Conservation (phyloP, 106 monocot species). For the Acorus calamus region DNA sequence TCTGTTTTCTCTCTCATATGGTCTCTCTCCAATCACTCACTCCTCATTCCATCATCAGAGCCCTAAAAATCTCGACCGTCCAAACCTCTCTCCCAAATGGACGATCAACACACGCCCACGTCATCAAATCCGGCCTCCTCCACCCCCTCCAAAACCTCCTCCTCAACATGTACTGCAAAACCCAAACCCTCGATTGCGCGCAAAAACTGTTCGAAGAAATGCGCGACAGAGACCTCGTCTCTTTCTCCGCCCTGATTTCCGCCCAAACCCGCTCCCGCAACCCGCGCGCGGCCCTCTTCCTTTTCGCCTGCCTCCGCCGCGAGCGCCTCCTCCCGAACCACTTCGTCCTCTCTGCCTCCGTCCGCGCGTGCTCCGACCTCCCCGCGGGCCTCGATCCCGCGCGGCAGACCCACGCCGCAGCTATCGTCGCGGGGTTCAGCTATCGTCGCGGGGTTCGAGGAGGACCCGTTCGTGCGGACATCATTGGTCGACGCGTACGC, state of each 20-base stretch:
- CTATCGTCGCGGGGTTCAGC: too few species aligned
- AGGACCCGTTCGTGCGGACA: conserved; percentile 40
- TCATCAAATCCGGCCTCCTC: conserved; percentile 32
- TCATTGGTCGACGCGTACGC: conserved; percentile 61
- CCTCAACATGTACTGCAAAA: conserved; percentile 47
- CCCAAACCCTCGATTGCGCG: conserved; percentile 16
- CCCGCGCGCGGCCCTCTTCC: conserved; percentile 14
- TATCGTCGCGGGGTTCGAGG: conserved; percentile 29
- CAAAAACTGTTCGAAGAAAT: conserved; percentile 62
- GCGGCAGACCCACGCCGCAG: conserved; percentile 51
- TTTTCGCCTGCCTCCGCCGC: conserved; percentile 12
- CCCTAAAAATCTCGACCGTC: conserved; percentile 31
- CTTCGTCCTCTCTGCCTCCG: conserved; percentile 56
- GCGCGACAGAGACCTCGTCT: conserved; percentile 39
- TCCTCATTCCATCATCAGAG: conserved; percentile 11
- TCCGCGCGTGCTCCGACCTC: conserved; percentile 43
- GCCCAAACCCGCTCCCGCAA: conserved; percentile 16
- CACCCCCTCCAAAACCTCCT: conserved; percentile 42
- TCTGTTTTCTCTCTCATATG: too few species aligned
- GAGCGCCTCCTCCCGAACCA: conserved; percentile 32
- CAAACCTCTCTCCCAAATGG: conserved; percentile 13
- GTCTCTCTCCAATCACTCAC: too few species aligned
- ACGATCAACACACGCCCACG: conserved; percentile 37
- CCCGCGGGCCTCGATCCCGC: conserved; percentile 9
- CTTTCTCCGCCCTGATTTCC: conserved; percentile 46